Conservation (phyloP, 306 rosid genomes). For the Astragalus glycyphyllos region DNA sequence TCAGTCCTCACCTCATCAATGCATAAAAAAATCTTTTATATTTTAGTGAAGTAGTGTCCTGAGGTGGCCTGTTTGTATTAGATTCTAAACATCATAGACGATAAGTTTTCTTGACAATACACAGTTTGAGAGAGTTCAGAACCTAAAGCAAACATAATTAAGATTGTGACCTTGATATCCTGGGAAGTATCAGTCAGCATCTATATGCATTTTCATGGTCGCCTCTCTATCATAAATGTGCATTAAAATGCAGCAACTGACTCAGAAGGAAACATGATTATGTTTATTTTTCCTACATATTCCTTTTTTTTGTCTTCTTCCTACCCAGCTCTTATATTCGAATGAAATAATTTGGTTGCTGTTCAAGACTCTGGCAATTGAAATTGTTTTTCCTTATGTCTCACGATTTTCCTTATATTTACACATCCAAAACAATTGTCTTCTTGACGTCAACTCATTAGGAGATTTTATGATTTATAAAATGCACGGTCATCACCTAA, state of each 20-base stretch:
- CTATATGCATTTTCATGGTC: slow-evolving; percentile 25
- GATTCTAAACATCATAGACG: too few species aligned
- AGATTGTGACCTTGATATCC: slow-evolving; percentile 22
- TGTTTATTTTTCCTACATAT: not conserved
- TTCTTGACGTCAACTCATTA: slow-evolving; percentile 52
- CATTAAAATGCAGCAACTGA: slow-evolving; percentile 2
- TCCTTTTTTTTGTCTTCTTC: not conserved
- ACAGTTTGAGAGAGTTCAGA: too few species aligned
- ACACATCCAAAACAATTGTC: slow-evolving; percentile 51
- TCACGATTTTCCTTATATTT: slow-evolving; percentile 49
- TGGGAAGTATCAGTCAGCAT: not conserved
- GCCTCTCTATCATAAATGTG: slow-evolving; percentile 16
- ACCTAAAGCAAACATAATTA: not conserved
- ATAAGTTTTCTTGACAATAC: too few species aligned
- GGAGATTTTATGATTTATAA: slow-evolving; percentile 45
- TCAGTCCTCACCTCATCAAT: not conserved
- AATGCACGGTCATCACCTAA: slow-evolving; percentile 38
- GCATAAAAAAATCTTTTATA: slow-evolving; percentile 7
- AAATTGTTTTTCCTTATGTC: slow-evolving; percentile 23
- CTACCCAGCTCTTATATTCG: slow-evolving; percentile 10
- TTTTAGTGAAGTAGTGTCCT: slow-evolving; percentile 40
- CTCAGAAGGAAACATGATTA: not conserved
- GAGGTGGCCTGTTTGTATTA: slow-evolving; percentile 38
- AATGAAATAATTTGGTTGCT: slow-evolving; percentile 30
- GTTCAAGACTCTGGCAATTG: slow-evolving; percentile 9